Evolutionary conservation across 148 eudicot species (phyloP).

Genomic region (Camellia granthamiana): DNA sequence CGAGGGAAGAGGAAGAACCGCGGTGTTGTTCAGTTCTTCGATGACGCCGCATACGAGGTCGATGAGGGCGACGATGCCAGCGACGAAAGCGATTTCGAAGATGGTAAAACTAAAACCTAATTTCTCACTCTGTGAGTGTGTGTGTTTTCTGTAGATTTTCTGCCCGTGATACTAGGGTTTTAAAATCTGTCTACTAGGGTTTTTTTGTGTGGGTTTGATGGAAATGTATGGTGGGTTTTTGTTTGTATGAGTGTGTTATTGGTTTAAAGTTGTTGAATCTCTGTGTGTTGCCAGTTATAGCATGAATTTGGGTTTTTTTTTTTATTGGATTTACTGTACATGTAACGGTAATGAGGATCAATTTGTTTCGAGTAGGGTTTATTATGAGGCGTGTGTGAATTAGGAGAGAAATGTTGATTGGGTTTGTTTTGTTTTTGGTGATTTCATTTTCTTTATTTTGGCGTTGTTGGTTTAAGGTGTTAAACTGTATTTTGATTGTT

Average conservation of each 20-base stretch:
- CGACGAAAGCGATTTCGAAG: slow-evolving; percentile 31
- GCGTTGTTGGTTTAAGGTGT: not conserved
- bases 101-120: slow-evolving; percentile 25
- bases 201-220: not conserved
- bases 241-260: not conserved
- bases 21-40: slow-evolving; percentile 59
- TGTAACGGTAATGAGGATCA: not conserved
- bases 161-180: not conserved
- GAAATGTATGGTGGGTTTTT: not conserved
- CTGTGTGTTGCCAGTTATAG: not conserved
- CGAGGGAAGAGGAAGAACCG: slow-evolving; percentile 42
- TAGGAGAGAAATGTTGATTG: not conserved
- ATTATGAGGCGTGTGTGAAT: not conserved
- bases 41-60: slow-evolving; percentile 48
- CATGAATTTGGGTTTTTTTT: not conserved
- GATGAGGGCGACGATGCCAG: slow-evolving; percentile 35
- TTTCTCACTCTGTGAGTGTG: not conserved
- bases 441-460: not conserved
- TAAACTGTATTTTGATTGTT: not conserved
- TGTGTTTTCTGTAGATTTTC: not conserved
- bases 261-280: not conserved
- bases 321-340: not conserved
- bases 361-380: not conserved
- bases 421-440: not conserved
- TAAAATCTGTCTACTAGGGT: not conserved